phyloP scores from a whole-genome alignment of 2,329 filamentous ascomycete genomes.

The Pseudonectria foliicola region DNA sequence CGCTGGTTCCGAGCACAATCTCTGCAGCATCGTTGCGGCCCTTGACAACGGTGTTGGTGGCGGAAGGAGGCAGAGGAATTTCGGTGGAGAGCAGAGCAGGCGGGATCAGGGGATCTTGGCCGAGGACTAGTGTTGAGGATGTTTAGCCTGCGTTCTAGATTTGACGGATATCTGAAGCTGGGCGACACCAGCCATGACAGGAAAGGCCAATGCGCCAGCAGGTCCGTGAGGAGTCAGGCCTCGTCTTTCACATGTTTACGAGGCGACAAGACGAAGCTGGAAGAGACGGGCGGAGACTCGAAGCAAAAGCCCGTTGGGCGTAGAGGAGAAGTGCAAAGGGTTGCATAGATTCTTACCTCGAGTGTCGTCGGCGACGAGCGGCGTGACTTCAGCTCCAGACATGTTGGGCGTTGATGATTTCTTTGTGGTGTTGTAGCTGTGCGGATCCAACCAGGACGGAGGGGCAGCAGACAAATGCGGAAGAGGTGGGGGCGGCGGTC shows the following conservation, averaged over 20 bases:
- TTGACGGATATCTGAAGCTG: too few species aligned
- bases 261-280: too few species aligned
- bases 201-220: too few species aligned
- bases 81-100: conserved; percentile 82
- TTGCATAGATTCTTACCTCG: conserved; percentile 27
- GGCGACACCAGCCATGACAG: too few species aligned
- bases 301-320: too few species aligned
- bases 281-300: too few species aligned
- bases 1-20: conserved; percentile 71
- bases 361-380: conserved; percentile 39
- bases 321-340: too few species aligned
- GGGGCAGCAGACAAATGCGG: neutral
- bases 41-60: conserved; percentile 62
- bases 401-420: conserved; percentile 25
- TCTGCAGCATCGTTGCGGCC: conserved; percentile 62
- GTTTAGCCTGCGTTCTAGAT: conserved; percentile 9
- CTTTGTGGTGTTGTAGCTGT: neutral
- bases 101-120: conserved; percentile 88
- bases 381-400: conserved; percentile 34
- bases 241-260: too few species aligned
- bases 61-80: conserved; percentile 61
- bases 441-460: too few species aligned
- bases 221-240: neutral
- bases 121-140: conserved; percentile 59
- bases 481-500: too few species aligned